phyloP scores from a whole-genome alignment of 2,329 filamentous ascomycete genomes.

The Escovopsis sp. region DNA sequence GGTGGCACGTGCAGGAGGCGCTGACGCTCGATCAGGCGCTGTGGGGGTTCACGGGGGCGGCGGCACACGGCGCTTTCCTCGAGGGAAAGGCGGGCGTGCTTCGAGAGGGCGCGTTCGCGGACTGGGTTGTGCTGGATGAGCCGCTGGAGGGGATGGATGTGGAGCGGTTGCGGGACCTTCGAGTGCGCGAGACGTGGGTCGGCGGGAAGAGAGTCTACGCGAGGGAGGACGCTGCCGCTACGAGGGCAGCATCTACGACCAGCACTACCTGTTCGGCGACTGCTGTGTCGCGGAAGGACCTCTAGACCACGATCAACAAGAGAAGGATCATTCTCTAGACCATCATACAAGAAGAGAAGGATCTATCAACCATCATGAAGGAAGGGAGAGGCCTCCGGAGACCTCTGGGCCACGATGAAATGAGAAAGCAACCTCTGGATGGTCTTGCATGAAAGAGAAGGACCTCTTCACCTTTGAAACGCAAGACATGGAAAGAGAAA shows the following conservation, averaged over 20 bases:
- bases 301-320: conserved; percentile 7
- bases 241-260: too few relatives aligned
- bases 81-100: conserved; percentile 46
- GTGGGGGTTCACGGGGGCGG: conserved; percentile 43
- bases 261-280: too few relatives aligned
- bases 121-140: conserved; percentile 54
- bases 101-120: conserved; percentile 43
- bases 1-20: conserved; percentile 46
- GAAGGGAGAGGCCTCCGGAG: too few relatives aligned
- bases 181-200: conserved; percentile 54
- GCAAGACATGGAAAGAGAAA: too few relatives aligned
- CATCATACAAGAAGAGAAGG: too few relatives aligned
- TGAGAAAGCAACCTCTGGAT: too few relatives aligned
- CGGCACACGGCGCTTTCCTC: conserved; percentile 43
- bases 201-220: conserved; percentile 36
- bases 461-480: too few relatives aligned
- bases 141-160: conserved; percentile 33
- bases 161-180: conserved; percentile 36
- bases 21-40: conserved; percentile 44
- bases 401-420: too few relatives aligned
- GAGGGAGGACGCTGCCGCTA: background rate
- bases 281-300: too few relatives aligned
- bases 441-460: too few relatives aligned
- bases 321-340: too few relatives aligned
- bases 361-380: too few relatives aligned